Evolutionary conservation across 352 stramenopile species (phyloP), one percentile per base, ranked within the genome.

Genomic region (Pythium oligandrum): DNA sequence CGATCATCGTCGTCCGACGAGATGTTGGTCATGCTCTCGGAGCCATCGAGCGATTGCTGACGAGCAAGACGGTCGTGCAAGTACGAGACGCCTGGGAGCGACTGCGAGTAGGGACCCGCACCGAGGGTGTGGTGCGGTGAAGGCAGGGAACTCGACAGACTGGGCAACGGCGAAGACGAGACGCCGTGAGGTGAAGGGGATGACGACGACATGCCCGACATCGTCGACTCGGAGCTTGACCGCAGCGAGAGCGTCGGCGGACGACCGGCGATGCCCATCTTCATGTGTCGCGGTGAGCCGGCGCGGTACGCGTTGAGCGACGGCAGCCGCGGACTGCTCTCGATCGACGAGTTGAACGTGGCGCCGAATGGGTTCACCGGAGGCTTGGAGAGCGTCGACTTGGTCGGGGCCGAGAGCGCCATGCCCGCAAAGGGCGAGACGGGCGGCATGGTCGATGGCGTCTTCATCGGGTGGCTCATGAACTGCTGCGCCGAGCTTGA

Each of bases 341-440:
- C 80, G n/a, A 84, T 53, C 32, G 67, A 59, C 17, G 58, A 51
- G 48, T 49, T 72, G 31, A 71, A 45, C 32, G 48, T 40, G 9
- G 58, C 33, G 38, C 51, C 47, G 46, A 90, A 90, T 37, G 79
- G 79, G 55, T 90, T 90, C 52, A 66, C 59, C 26, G 73, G 71
- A 3, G 66, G 57, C 51, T 81, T 79, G 31, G 55, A 48, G 37
- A 51, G 36, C 26, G 69, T 67, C n/a, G 77, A 69, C 33, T 75
- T 78, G 32, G 71, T 62, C 0, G 80, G 80, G 4, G 80, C 80
- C 30, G 80, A 90, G 10, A 90, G 70, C 4, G 80, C 80, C 60
- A 90, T 70, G 5, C 74, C 75, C 1, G 80, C 80, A 31, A 90
- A 90, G 5, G 80, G 80, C 2, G 80, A 90, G 44, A 88, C 66